A percentile compares a stretch with the other conserved stretches of the same genome.
phyloP scores from a whole-genome alignment of 139 green algal genomes.

The Coelastrella sp. region DNA sequence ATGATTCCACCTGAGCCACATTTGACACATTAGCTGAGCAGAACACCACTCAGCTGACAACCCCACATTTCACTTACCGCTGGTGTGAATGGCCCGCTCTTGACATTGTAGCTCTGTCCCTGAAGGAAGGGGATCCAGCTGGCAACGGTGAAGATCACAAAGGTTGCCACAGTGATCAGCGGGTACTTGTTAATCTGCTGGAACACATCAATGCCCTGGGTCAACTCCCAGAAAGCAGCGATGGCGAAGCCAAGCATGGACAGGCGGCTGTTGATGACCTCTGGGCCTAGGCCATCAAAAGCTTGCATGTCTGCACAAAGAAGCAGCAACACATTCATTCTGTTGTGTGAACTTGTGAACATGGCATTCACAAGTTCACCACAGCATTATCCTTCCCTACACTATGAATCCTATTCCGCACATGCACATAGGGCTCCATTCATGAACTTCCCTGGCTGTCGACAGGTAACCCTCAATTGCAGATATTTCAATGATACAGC shows the following conservation, averaged over 20 bases:
- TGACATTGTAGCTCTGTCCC: constrained; percentile 53
- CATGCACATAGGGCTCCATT: background rate
- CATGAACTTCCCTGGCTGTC: background rate
- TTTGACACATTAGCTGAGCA: background rate
- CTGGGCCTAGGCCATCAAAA: constrained; percentile 53
- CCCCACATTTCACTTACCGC: constrained; percentile 13
- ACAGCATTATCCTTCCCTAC: background rate
- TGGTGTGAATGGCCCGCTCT: constrained; percentile 50
- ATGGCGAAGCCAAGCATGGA: constrained; percentile 48
- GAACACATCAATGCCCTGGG: constrained; percentile 41
- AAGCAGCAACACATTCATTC: background rate
- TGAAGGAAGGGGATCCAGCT: constrained; percentile 62
- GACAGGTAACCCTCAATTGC: background rate
- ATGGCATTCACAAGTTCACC: background rate
- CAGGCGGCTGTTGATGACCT: constrained; percentile 47
- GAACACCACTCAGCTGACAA: background rate
- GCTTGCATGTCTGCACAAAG: constrained; percentile 54
- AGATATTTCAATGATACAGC: background rate
- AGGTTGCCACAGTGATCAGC: constrained; percentile 36
- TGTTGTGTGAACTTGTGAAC: background rate
- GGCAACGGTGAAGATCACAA: constrained; percentile 50
- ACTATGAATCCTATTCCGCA: background rate
- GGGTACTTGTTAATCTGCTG: constrained; percentile 42
- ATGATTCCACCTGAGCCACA: background rate
- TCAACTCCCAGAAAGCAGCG: constrained; percentile 49